These are phyloP conservation scores for Diaporthe sp. DNA, from an alignment of 2,329 filamentous ascomycete genomes.

Conservation along the genomic window DNA sequence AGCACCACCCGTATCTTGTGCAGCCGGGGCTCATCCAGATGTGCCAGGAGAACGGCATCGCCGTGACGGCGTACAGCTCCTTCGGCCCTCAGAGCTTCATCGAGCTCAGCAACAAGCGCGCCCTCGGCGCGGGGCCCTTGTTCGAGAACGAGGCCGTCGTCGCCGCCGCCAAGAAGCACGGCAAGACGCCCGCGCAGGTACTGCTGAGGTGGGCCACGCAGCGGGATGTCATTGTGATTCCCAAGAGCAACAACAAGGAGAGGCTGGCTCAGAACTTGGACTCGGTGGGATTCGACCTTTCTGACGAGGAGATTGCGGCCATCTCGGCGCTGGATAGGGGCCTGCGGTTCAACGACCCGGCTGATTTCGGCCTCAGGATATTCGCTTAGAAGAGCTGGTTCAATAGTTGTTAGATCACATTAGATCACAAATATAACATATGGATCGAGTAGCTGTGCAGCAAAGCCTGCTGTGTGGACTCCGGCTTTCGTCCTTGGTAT, in stretches of 20 bases:
- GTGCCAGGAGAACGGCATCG: slow-evolving; percentile 75
- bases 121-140: slow-evolving; percentile 72
- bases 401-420: neutral
- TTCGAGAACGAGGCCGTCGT: slow-evolving; percentile 77
- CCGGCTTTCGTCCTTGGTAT: neutral
- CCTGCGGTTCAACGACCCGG: slow-evolving; percentile 82
- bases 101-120: slow-evolving; percentile 78
- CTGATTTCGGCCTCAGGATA: slow-evolving; percentile 38
- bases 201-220: slow-evolving; percentile 92
- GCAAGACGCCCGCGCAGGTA: slow-evolving; percentile 81
- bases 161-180: slow-evolving; percentile 73
- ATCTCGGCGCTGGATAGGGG: slow-evolving; percentile 73
- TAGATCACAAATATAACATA: neutral
- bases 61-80: slow-evolving; percentile 84
- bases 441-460: neutral
- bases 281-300: slow-evolving; percentile 73
- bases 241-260: slow-evolving; percentile 72
- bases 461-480: neutral
- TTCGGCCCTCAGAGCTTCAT: slow-evolving; percentile 84
- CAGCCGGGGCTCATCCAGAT: slow-evolving; percentile 78
- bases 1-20: slow-evolving; percentile 90
- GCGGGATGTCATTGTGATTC: slow-evolving; percentile 82
- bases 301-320: slow-evolving; percentile 71
- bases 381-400: slow-evolving; percentile 15
- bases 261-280: slow-evolving; percentile 74